Evolutionary conservation across 2,329 filamentous ascomycete genomes (phyloP), one percentile per base, ranked within the genome.

Genomic region (Colletotrichum tamarilloi): DNA sequence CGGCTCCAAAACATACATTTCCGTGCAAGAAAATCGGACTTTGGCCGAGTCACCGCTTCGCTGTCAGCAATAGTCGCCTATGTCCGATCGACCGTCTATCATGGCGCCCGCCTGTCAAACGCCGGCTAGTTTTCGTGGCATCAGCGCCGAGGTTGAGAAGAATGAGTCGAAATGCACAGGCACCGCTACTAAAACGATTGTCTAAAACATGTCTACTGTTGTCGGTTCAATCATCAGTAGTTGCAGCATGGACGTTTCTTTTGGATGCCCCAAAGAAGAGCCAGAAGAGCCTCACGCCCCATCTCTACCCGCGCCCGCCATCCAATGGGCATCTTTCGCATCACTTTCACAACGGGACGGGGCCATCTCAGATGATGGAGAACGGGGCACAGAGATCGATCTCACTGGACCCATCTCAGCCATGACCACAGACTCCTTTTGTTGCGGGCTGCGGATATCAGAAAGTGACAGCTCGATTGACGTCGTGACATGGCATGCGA

Each of bases 341-440:
- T 49, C 55, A 38, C 65, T 53, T 64, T 58, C 66, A 19, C 59
- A 63, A 70, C 60, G 70, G 67, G 60, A 73, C 67, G 66, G 70
- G 59, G 62, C 70, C 65, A 73, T 73, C 70, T 73, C 58, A 73
- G 60, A 73, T 70, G 59, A 55, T 55, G 67, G 67, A 65, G 35
- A 68, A 72, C 69, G 70, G 70, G 70, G 70, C 70, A 70, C 70
- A 70, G 59, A 73, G 70, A 70, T 73, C 70, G 70, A 73, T 73
- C 70, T 70, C 46, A 35, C 55, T 56, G 70, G 70, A 70, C 67
- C 70, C 70, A 65, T 73, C 56, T 46, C 59, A 70, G 67, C 65
- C 59, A 68, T 70, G 67, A 35, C 67, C 60, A 70, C 46, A 46
- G 55, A 70, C 59, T 49, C 26, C 60, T 42, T 53, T 68, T 32